A percentile compares a stretch with the other conserved stretches of the same genome.
Conservation (phyloP, 148 eudicot species). For the Silene uniflora region DNA sequence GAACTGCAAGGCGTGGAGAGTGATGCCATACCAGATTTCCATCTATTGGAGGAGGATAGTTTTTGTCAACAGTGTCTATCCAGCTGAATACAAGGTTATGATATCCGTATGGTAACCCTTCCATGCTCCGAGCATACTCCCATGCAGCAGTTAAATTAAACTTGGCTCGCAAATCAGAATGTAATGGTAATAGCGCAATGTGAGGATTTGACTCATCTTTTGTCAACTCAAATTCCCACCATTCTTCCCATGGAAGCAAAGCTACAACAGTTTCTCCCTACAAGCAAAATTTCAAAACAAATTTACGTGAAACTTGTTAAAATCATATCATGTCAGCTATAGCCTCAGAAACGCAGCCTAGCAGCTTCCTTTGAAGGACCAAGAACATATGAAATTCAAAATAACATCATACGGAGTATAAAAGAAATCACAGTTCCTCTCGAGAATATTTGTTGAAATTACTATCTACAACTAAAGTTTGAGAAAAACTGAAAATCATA, state of each 20-base stretch:
- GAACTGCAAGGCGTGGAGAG: background rate
- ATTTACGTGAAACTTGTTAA: background rate
- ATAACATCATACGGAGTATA: too few species aligned
- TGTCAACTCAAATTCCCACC: conserved; percentile 88
- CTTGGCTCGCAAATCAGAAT: conserved; percentile 72
- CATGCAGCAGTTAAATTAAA: conserved; percentile 88
- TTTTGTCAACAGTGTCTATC: conserved; percentile 78
- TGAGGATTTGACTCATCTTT: conserved; percentile 83
- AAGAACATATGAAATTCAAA: too few species aligned
- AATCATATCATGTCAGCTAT: background rate
- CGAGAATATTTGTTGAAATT: background rate
- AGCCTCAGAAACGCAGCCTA: too few species aligned
- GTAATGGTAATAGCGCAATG: conserved; percentile 90
- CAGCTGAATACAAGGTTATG: conserved; percentile 95
- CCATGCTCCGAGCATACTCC: conserved; percentile 92
- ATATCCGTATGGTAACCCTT: conserved; percentile 81
- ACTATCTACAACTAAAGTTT: too few species aligned
- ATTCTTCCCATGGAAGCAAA: conserved; percentile 89
- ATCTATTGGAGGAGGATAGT: conserved; percentile 91
- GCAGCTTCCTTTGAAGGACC: too few species aligned
- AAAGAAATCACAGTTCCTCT: too few species aligned
- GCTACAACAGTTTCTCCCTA: conserved; percentile 90
- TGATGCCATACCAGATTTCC: conserved; percentile 68
- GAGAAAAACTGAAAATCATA: too few species aligned
- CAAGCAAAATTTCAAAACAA: conserved; percentile 18